Percentiles rank a stretch among this genome's conserved stretches.
Evolutionary conservation across 1,139 yeast species (phyloP).

Genomic region (Blastobotrys illinoisensis): DNA sequence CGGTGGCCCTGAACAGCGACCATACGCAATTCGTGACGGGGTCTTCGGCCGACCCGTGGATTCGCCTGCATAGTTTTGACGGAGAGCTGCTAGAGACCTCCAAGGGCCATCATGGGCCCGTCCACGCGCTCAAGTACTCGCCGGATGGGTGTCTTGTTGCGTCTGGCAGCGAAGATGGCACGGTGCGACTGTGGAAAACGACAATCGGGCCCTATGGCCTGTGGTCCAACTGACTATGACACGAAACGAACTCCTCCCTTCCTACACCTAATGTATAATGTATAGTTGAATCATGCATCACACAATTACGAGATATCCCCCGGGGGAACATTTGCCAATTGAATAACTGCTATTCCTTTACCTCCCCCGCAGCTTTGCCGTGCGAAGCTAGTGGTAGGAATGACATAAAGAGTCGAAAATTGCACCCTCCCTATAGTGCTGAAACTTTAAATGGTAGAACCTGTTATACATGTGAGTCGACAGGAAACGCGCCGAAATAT

Average conservation of each 20-base stretch:
- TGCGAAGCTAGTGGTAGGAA: too few relatives aligned
- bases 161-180: slow-evolving; percentile 66
- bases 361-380: too few relatives aligned
- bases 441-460: too few relatives aligned
- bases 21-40: slow-evolving; percentile 30
- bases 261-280: neutral
- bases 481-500: too few relatives aligned
- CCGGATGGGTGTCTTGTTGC: slow-evolving; percentile 42
- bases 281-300: neutral
- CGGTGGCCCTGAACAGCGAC: slow-evolving; percentile 27
- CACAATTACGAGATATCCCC: too few relatives aligned
- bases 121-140: slow-evolving; percentile 33
- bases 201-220: slow-evolving; percentile 32
- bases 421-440: too few relatives aligned
- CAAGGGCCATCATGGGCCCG: slow-evolving; percentile 38
- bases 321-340: too few relatives aligned
- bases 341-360: too few relatives aligned
- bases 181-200: slow-evolving; percentile 56
- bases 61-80: slow-evolving; percentile 31
- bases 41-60: slow-evolving; percentile 33
- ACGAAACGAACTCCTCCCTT: neutral
- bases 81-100: slow-evolving; percentile 28
- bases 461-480: too few relatives aligned
- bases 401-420: too few relatives aligned
- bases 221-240: slow-evolving; percentile 22